Evolutionary conservation across 805 yeast species (phyloP), one percentile per base, ranked within the genome.

Genomic region (Candida dajiaensis): DNA sequence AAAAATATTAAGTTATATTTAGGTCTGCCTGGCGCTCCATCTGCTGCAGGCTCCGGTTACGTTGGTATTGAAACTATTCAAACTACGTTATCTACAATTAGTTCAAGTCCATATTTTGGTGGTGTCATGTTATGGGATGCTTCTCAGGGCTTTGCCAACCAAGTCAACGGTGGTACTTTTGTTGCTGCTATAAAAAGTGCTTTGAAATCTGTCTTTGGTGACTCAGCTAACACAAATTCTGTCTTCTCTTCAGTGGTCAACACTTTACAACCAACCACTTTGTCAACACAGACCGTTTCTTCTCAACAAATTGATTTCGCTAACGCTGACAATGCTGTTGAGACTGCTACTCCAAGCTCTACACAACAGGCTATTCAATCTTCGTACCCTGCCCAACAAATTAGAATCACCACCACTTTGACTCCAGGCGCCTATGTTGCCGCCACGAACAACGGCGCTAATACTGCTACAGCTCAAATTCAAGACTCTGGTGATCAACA

Each of bases 41-140:
- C 74, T 38, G 87, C 89, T 26, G 74, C 78, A 35, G 75, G 80
- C 6, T 71, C 80, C 35, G 89, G 89, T 41, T 81, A 80, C 52
- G 70, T 74, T 53, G 74, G 72, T 53, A 52, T 72, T 41, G 54
- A 62, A 37, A 42, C 63, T 6, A 52, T 71, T 33, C 51, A 72
- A 45, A 51, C 71, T 3, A 72, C 78, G 50, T 77, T 89, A 54
- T 84, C 84, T 20, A 85, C 89, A 29, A 77, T 90, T 55, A 86
- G 89, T 15, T 71, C 83, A 10, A 79, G 78, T 52, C 77, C 77
- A 18, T 74, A 75, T 56, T 87, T 90, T 58, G 97, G 95, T 49
- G 98, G 98, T 58, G 77, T 92, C 58, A 78, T 84, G 73, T 66
- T 89, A 48, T 90, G 98, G 97, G 96, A 89, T 65, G 96, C 95